phyloP scores from a whole-genome alignment of 495 filamentous ascomycete genomes.

The Hyaloscypha hepaticicola region DNA sequence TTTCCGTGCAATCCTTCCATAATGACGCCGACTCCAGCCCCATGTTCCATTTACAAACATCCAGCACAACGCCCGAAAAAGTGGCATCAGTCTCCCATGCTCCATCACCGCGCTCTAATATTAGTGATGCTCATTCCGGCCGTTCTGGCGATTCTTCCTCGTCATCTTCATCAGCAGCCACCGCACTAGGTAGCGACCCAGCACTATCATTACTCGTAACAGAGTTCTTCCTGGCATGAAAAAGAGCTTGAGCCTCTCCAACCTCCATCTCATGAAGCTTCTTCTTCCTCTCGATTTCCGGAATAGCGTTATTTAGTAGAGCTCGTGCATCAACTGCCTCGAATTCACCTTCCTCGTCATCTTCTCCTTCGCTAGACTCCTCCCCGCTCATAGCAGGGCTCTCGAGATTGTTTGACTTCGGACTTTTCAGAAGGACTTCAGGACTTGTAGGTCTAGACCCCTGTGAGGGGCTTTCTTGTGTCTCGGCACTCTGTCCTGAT shows the following conservation, averaged over 20 bases:
- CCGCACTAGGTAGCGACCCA: constrained; percentile 6
- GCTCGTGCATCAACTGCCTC: constrained; percentile 43
- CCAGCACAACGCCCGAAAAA: background rate
- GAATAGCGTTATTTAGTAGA: constrained; percentile 30
- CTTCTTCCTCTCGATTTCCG: constrained; percentile 44
- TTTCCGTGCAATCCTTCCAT: background rate
- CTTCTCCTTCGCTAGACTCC: constrained; percentile 44
- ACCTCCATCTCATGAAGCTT: constrained; percentile 56
- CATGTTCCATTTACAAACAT: background rate
- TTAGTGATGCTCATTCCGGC: background rate
- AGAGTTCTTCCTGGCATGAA: constrained; percentile 19
- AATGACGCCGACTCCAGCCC: background rate
- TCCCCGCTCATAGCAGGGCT: constrained; percentile 48
- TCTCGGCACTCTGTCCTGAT: constrained; percentile 29
- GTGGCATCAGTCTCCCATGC: background rate
- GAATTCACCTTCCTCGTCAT: constrained; percentile 49
- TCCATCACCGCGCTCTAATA: background rate
- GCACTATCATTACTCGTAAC: constrained; percentile 26
- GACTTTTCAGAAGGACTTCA: constrained; percentile 25
- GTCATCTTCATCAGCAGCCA: constrained; percentile 11
- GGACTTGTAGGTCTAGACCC: constrained; percentile 29
- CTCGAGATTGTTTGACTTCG: constrained; percentile 26
- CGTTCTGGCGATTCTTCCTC: constrained; percentile 1
- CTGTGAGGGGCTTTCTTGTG: constrained; percentile 27
- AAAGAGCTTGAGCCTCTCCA: constrained; percentile 49